Evolutionary conservation across 163 green algal genomes (phyloP).

Genomic region (Volvox carteri): DNA sequence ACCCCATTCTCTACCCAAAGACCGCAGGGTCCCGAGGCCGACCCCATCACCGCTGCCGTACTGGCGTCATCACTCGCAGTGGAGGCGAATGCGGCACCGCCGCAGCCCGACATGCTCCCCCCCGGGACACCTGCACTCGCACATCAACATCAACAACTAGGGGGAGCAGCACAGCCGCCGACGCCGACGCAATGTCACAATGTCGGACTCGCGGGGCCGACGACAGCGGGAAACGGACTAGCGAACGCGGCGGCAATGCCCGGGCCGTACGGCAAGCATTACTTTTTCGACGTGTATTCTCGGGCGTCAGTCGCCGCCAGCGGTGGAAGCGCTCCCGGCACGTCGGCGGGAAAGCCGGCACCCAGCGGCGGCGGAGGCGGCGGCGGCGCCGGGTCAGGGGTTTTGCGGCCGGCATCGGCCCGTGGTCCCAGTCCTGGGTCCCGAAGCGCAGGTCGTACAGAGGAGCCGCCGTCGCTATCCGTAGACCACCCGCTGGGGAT

Average conservation of each 20-base stretch:
- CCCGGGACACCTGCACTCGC: not conserved
- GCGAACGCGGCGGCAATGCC: not conserved
- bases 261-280: conserved; percentile 22
- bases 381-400: not conserved
- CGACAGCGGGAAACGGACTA: too few relatives aligned
- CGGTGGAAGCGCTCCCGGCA: not conserved
- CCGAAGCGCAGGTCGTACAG: not conserved
- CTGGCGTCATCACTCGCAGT: conserved; percentile 34
- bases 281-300: conserved; percentile 48
- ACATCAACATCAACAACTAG: not conserved
- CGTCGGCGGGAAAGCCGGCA: not conserved
- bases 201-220: too few relatives aligned
- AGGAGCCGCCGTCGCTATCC: not conserved
- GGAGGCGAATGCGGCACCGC: not conserved
- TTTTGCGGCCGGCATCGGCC: conserved; percentile 1
- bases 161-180: not conserved
- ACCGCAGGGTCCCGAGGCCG: conserved; percentile 34
- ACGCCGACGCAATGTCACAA: too few relatives aligned
- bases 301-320: not conserved
- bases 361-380: too few relatives aligned
- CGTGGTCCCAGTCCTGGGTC: not conserved
- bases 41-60: conserved; percentile 50
- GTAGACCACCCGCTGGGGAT: conserved; percentile 38
- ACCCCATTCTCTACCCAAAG: too few relatives aligned
- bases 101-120: not conserved